These are phyloP conservation scores for Aspergillus avenaceus DNA, from an alignment of 495 filamentous ascomycete genomes.

Conservation along the genomic window DNA sequence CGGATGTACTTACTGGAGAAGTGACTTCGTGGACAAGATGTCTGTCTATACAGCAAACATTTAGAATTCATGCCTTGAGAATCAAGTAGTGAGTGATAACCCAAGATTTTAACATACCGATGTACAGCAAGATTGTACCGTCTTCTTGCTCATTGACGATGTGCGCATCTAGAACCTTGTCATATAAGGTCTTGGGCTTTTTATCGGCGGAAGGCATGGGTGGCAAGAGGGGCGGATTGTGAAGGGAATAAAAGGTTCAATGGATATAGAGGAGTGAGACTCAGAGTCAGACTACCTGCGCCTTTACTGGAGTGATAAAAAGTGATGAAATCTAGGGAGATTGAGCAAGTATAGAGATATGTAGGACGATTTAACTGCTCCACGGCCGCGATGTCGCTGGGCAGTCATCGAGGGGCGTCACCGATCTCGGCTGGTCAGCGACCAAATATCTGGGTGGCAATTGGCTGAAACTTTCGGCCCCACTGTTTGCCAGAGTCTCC, in stretches of 20 bases:
- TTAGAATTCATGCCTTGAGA: not conserved
- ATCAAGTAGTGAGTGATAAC: no score
- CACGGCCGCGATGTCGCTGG: conserved; percentile 41
- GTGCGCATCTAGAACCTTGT: conserved; percentile 93
- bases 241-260: conserved; percentile 6
- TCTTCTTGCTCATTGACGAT: conserved; percentile 91
- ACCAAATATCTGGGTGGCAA: conserved; percentile 21
- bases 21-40: conserved; percentile 98
- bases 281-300: not conserved
- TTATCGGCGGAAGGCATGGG: conserved; percentile 78
- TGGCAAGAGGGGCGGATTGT: conserved; percentile 62
- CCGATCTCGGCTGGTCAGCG: conserved; percentile 45
- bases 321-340: conserved; percentile 12
- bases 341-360: conserved; percentile 11
- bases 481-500: not conserved
- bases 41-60: conserved; percentile 56
- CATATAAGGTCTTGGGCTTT: conserved; percentile 86
- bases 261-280: conserved; percentile 4
- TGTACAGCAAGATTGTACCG: conserved; percentile 89
- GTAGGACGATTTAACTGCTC: conserved; percentile 25
- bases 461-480: conserved; percentile 18
- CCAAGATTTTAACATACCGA: conserved; percentile 52
- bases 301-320: not conserved
- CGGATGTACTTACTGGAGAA: conserved; percentile 52
- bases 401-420: conserved; percentile 32